Evolutionary conservation across 345 rosid species (phyloP).

Genomic region (Psidium guajava): DNA sequence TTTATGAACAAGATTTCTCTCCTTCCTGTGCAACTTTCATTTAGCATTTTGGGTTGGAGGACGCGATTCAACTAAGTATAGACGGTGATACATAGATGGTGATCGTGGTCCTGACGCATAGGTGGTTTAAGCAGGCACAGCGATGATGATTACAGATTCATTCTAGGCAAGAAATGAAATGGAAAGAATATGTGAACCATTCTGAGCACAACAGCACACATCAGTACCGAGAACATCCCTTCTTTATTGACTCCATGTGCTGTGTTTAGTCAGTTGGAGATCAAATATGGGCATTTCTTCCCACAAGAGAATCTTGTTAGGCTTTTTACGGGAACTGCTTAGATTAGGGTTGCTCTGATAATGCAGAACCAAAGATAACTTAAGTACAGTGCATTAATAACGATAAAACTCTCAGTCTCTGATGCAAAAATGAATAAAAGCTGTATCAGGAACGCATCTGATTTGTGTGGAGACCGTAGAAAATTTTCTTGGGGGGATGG

Average conservation of each 20-base stretch:
- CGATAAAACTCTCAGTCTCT: background rate
- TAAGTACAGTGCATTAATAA: background rate
- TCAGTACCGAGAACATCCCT: background rate
- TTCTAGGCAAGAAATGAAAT: background rate
- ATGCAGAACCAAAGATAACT: background rate
- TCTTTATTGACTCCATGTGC: slow-evolving; percentile 15
- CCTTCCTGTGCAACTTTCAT: background rate
- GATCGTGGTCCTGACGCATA: background rate
- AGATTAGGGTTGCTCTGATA: background rate
- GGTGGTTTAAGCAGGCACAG: background rate
- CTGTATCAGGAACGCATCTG: background rate
- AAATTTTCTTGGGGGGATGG: slow-evolving; percentile 11
- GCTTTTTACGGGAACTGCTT: slow-evolving; percentile 7
- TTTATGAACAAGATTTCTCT: background rate
- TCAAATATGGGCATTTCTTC: background rate
- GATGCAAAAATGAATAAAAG: background rate
- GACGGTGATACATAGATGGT: background rate
- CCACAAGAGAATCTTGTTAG: background rate
- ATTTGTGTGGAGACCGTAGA: background rate
- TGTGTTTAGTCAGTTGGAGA: slow-evolving; percentile 15
- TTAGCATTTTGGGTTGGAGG: background rate
- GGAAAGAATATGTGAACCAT: background rate
- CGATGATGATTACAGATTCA: background rate
- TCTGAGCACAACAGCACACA: background rate
- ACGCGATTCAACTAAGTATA: background rate